These are phyloP conservation scores for Aegilops sharonensis DNA, from an alignment of 176 grass and related monocot genomes.

Conservation along the genomic window DNA sequence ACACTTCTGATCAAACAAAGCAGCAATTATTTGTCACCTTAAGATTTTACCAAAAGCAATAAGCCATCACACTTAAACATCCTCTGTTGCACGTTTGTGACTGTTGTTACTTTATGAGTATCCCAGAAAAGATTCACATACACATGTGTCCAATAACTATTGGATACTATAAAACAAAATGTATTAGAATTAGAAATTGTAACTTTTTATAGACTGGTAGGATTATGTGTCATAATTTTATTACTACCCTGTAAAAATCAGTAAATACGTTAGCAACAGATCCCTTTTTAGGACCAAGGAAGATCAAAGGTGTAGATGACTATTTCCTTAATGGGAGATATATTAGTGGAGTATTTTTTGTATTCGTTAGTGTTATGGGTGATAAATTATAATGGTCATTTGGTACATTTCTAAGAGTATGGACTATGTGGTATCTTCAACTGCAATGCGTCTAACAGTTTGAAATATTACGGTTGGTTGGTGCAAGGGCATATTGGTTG, in stretches of 20 bases:
- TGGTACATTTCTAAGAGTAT: neutral
- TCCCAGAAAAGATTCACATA: neutral
- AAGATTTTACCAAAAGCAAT: neutral
- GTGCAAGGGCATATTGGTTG: neutral
- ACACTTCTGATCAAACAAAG: neutral
- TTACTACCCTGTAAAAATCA: neutral
- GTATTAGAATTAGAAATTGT: neutral
- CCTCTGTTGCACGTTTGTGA: neutral
- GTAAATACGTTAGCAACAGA: neutral
- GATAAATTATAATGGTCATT: neutral
- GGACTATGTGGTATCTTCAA: neutral
- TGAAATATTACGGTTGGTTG: neutral
- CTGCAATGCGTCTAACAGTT: neutral
- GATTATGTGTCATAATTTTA: neutral
- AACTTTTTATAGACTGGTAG: conserved; percentile 6
- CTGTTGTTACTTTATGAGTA: neutral
- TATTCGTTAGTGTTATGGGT: neutral
- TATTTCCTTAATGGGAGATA: neutral
- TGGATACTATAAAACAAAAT: neutral
- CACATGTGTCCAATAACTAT: neutral
- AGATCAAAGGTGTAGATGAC: neutral
- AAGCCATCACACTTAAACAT: neutral
- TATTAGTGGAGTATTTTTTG: neutral
- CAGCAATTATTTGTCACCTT: neutral
- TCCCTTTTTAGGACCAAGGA: neutral